A percentile compares a stretch with the other conserved stretches of the same genome.
phyloP scores from a whole-genome alignment of 805 yeast species.

The Kurtzmaniella fragi region DNA sequence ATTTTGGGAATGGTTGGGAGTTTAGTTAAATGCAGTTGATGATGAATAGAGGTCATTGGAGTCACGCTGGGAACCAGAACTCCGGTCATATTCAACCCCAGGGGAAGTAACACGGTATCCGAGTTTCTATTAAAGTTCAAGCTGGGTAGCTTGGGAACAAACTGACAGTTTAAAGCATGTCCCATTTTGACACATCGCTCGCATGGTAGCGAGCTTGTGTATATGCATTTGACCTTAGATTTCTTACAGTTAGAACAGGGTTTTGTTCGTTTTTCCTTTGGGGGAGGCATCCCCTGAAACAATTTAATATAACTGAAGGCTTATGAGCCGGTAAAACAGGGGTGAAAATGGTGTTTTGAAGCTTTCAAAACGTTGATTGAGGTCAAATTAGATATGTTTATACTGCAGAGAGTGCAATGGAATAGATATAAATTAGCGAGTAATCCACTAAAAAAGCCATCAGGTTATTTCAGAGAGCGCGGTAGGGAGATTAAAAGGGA shows the following conservation, averaged over 20 bases:
- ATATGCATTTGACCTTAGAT: constrained; percentile 59
- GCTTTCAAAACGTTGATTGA: no score
- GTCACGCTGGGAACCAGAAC: constrained; percentile 3
- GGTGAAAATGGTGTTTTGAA: no score
- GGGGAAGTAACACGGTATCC: constrained; percentile 4
- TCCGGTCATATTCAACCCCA: no score
- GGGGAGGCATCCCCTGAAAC: no score
- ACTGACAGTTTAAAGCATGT: constrained; percentile 45
- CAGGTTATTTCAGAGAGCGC: no score
- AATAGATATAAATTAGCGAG: no score
- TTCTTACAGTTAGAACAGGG: constrained; percentile 63
- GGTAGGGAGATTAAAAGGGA: no score
- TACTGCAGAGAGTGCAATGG: no score
- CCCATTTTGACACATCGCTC: constrained; percentile 50
- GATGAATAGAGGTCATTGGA: constrained; percentile 4
- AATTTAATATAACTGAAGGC: no score
- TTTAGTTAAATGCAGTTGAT: neutral
- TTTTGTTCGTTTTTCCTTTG: constrained; percentile 38
- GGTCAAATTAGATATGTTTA: no score
- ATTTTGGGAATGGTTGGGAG: neutral
- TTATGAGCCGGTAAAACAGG: no score
- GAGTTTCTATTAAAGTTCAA: constrained; percentile 23
- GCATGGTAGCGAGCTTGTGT: constrained; percentile 46
- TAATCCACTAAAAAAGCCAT: no score
- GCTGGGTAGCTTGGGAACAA: constrained; percentile 47